Conservation (phyloP, 2,329 filamentous ascomycete species). For the Teratosphaeria zuluensis region DNA sequence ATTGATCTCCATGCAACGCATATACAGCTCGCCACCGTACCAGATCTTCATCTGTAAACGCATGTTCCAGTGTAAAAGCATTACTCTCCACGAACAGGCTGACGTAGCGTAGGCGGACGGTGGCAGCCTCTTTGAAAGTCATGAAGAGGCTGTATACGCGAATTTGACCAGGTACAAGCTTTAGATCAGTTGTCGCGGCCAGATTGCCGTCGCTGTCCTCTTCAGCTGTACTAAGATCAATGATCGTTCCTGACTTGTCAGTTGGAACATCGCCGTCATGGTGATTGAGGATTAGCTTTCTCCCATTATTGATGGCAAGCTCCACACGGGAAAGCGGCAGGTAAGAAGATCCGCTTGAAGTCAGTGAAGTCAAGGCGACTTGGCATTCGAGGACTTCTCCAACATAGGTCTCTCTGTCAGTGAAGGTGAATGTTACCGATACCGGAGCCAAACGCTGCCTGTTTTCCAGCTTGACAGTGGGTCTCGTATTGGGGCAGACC, state of each 20-base stretch:
- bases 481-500: neutral
- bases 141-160: constrained; percentile 47
- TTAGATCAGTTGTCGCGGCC: constrained; percentile 45
- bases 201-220: neutral
- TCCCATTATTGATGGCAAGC: constrained; percentile 1
- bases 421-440: constrained; percentile 44
- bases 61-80: constrained; percentile 58
- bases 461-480: constrained; percentile 13
- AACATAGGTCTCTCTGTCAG: constrained; percentile 46
- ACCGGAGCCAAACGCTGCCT: constrained; percentile 29
- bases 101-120: constrained; percentile 56
- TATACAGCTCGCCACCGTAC: constrained; percentile 2
- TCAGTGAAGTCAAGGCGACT: constrained; percentile 41
- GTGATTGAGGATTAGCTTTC: neutral
- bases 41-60: constrained; percentile 35
- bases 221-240: neutral
- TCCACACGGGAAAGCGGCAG: constrained; percentile 9
- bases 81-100: constrained; percentile 54
- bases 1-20: constrained; percentile 5
- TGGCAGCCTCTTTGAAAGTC: constrained; percentile 71
- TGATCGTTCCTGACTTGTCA: neutral
- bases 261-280: neutral
- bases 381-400: constrained; percentile 50
- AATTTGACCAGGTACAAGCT: constrained; percentile 47
- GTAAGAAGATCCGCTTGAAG: constrained; percentile 25